Conservation (phyloP, 2,329 filamentous ascomycete genomes). For the Alternaria infectoria region DNA sequence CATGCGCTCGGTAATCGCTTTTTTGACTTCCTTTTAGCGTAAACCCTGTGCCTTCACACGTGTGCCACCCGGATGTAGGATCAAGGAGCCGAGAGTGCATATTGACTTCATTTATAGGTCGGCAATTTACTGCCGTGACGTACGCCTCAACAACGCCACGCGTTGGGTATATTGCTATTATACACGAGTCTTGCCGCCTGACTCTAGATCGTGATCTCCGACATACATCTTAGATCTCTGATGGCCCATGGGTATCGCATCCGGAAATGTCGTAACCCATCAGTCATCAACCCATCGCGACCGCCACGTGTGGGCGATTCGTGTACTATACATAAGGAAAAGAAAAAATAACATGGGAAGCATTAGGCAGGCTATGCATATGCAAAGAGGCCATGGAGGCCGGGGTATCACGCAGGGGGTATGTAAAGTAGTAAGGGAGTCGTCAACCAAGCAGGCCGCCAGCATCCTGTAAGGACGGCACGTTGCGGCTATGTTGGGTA, state of each 20-base stretch:
- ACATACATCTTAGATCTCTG: not conserved
- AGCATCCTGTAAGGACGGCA: conserved; percentile 40
- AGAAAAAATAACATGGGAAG: conserved; percentile 11
- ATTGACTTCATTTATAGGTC: conserved; percentile 16
- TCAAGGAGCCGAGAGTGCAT: conserved; percentile 13
- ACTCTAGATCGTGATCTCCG: not conserved
- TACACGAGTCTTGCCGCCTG: conserved; percentile 3
- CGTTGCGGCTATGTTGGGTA: conserved; percentile 30
- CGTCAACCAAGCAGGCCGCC: conserved; percentile 39
- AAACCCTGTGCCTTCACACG: not conserved
- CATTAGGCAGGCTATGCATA: conserved; percentile 28
- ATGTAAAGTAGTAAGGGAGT: conserved; percentile 13
- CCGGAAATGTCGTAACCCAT: conserved; percentile 12
- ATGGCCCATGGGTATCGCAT: not conserved
- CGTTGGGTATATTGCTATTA: conserved; percentile 1
- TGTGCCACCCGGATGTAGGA: not conserved
- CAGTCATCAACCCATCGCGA: conserved; percentile 22
- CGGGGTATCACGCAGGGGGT: conserved; percentile 43
- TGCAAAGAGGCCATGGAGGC: conserved; percentile 25
- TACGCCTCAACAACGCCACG: conserved; percentile 10
- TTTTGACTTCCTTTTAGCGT: not conserved
- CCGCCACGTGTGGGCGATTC: conserved; percentile 30
- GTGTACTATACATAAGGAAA: conserved; percentile 11
- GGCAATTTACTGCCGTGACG: conserved; percentile 16
- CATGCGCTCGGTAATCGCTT: conserved; percentile 7